Evolutionary conservation across 1,284 basidiomycete species (phyloP).

Genomic region (Irpex sp.): DNA sequence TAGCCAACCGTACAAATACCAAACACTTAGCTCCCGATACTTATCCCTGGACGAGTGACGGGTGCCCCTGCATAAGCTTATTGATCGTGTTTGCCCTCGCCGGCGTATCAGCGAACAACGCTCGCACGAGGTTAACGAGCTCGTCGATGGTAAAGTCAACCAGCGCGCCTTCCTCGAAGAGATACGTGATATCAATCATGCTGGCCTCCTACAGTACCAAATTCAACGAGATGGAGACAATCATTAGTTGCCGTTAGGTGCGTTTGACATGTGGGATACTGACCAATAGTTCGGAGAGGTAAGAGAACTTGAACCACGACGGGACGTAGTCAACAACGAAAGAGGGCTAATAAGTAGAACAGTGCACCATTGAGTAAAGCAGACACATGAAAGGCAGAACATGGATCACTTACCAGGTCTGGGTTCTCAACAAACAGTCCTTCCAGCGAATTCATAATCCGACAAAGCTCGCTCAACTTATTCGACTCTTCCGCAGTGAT

Average conservation of each 20-base stretch:
- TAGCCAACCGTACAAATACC: neutral
- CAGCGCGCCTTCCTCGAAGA: conserved; percentile 88
- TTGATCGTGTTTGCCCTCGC: conserved; percentile 78
- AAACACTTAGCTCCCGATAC: too few relatives aligned
- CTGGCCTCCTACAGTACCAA: conserved; percentile 62
- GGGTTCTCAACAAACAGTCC: conserved; percentile 72
- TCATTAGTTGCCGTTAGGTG: conserved; percentile 6
- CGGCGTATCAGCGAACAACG: conserved; percentile 90
- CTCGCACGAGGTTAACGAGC: conserved; percentile 76
- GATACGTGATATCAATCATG: conserved; percentile 90
- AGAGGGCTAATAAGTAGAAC: conserved; percentile 43
- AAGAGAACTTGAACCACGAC: conserved; percentile 94
- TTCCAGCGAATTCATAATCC: conserved; percentile 77
- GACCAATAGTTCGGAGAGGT: conserved; percentile 86
- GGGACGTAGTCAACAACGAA: conserved; percentile 77
- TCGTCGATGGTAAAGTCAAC: conserved; percentile 90
- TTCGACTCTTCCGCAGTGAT: conserved; percentile 92
- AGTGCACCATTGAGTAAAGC: neutral
- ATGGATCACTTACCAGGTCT: conserved; percentile 41
- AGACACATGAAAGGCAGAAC: neutral
- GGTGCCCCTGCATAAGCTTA: conserved; percentile 63
- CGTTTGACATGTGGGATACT: conserved; percentile 25
- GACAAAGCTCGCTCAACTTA: conserved; percentile 77
- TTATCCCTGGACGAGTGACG: conserved; percentile 18
- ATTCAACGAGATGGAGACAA: neutral